Evolutionary conservation across 352 stramenopile genomes (phyloP).

Genomic region (Nothophytophthora sp.): DNA sequence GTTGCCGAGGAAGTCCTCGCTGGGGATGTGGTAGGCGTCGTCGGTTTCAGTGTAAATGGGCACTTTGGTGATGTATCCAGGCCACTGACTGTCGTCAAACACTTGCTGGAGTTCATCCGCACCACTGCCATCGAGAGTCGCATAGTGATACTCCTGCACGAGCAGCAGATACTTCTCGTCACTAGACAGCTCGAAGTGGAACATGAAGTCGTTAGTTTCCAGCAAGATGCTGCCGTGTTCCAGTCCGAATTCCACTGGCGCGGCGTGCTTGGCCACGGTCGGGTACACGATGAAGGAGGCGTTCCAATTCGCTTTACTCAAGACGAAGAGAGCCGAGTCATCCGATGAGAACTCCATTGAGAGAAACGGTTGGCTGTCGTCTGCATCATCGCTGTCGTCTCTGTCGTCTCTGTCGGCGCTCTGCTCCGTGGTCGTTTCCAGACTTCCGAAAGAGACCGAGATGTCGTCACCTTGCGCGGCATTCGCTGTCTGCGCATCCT

Average conservation of each 20-base stretch:
- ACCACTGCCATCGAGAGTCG: conserved; percentile 31
- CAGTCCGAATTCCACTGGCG: conserved; percentile 33
- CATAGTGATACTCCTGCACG: conserved; percentile 61
- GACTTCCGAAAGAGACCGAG: conserved; percentile 15
- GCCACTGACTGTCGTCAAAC: conserved; percentile 70
- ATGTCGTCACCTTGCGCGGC: conserved; percentile 7
- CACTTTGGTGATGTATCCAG: conserved; percentile 52
- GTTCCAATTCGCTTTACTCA: conserved; percentile 63
- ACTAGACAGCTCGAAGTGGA: conserved; percentile 61
- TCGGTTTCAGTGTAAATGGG: conserved; percentile 66
- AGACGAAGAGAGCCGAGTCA: conserved; percentile 40
- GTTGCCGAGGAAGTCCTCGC: conserved; percentile 56
- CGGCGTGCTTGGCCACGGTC: conserved; percentile 59
- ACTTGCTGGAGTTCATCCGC: conserved; percentile 49
- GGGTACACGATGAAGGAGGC: conserved; percentile 72
- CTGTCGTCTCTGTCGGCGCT: too few relatives aligned
- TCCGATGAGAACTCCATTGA: conserved; percentile 33
- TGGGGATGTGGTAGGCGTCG: conserved; percentile 46
- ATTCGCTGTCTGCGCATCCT: background rate
- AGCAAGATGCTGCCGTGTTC: conserved; percentile 61
- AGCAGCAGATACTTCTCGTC: conserved; percentile 40
- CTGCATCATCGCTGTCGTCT: conserved; percentile 19
- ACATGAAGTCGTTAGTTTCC: conserved; percentile 60
- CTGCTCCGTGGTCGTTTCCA: conserved; percentile 33
- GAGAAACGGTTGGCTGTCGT: conserved; percentile 34